Percentiles rank a stretch among this genome's conserved stretches.
phyloP scores from a whole-genome alignment of 208 protist species.

The Trypanosoma avium region DNA sequence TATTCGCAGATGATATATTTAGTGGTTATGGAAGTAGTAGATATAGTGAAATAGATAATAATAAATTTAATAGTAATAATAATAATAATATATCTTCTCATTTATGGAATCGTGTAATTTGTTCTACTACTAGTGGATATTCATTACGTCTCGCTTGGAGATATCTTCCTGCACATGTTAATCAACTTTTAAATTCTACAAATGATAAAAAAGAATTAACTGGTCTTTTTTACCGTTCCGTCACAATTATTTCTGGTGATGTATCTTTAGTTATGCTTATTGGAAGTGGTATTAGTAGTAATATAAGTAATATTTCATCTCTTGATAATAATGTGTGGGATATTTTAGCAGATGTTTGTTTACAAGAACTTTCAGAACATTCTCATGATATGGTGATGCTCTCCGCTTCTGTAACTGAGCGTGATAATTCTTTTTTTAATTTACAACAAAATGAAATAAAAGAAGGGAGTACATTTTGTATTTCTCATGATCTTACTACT shows the following conservation, averaged over 20 bases:
- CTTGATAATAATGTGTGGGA: not conserved
- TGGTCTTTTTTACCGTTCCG: constrained; percentile 10
- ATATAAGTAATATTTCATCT: not conserved
- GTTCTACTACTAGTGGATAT: not conserved
- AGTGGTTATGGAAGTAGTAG: not conserved
- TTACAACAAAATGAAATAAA: not conserved
- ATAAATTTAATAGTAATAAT: too few species aligned
- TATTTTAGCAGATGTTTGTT: not conserved
- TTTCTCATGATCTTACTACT: constrained; percentile 13
- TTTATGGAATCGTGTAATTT: constrained; percentile 8
- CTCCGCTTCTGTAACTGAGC: not conserved
- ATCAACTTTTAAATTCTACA: constrained; percentile 1
- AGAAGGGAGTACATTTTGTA: not conserved
- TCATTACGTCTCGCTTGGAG: constrained; percentile 17
- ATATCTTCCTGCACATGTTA: constrained; percentile 11
- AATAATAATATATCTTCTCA: not conserved
- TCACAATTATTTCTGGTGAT: constrained; percentile 2
- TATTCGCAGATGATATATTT: constrained; percentile 14
- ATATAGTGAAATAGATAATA: too few species aligned
- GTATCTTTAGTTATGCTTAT: constrained; percentile 13
- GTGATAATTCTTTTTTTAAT: constrained; percentile 1
- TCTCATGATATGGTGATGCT: constrained; percentile 13
- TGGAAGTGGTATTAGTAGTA: not conserved
- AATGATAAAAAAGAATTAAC: not conserved
- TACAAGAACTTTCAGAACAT: constrained; percentile 4